Conservation (phyloP, 2,329 filamentous ascomycete genomes). For the Pestalotiopsis sp. region DNA sequence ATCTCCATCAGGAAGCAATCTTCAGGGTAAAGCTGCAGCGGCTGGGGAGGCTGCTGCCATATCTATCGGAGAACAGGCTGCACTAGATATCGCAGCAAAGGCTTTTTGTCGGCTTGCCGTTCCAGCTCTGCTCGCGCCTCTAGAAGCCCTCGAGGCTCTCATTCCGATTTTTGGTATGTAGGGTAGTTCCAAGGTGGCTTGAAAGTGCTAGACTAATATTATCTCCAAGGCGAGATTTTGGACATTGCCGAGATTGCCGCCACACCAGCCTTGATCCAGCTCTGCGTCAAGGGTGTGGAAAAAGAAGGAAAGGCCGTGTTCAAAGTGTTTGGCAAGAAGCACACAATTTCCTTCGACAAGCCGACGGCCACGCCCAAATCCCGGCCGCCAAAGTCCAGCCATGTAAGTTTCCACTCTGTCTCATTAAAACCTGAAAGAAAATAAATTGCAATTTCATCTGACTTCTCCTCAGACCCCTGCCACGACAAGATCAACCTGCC, state of each 20-base stretch:
- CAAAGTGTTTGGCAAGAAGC: constrained; percentile 11
- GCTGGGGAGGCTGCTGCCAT: constrained; percentile 25
- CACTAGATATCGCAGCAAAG: constrained; percentile 34
- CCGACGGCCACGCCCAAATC: background rate
- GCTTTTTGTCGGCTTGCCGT: constrained; percentile 34
- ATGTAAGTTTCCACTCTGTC: background rate
- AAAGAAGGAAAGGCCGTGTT: constrained; percentile 29
- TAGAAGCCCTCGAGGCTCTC: constrained; percentile 22
- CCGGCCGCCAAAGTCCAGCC: background rate
- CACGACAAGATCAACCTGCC: background rate
- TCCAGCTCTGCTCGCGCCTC: constrained; percentile 22
- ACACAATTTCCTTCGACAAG: constrained; percentile 3
- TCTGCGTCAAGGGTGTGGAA: constrained; percentile 32
- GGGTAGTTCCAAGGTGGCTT: too few relatives aligned
- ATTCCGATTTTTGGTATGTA: constrained; percentile 28
- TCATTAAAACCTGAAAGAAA: too few relatives aligned
- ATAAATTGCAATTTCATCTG: background rate
- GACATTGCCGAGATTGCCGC: constrained; percentile 13
- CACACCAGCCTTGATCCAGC: constrained; percentile 25
- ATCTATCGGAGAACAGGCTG: constrained; percentile 26
- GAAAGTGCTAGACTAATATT: constrained; percentile 17
- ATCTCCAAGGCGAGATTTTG: constrained; percentile 18
- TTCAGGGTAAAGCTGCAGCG: constrained; percentile 23
- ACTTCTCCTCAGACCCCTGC: background rate
- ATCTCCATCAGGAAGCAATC: constrained; percentile 16